Percentiles rank a stretch among this genome's conserved stretches.
Evolutionary conservation across 768 basidiomycete species (phyloP).

Genomic region (Hemileccinum impolitum): DNA sequence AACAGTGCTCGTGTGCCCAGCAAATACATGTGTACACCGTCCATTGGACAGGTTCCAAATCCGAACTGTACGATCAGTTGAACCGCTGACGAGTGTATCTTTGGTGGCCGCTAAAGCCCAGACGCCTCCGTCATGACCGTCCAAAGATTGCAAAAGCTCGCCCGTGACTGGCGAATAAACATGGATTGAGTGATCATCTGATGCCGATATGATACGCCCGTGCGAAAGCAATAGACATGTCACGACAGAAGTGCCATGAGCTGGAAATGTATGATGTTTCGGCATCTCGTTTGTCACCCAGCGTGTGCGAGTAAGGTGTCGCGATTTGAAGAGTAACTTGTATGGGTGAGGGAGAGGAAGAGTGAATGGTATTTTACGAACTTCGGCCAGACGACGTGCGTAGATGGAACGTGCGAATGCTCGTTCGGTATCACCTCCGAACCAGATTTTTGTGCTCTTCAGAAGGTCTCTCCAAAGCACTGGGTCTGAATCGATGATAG

Average conservation of each 20-base stretch:
- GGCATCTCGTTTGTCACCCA: conserved; percentile 77
- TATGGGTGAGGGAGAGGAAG: conserved; percentile 81
- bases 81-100: conserved; percentile 86
- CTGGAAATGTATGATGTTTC: conserved; percentile 78
- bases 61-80: conserved; percentile 89
- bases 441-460: conserved; percentile 83
- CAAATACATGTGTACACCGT: conserved; percentile 87
- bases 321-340: conserved; percentile 91
- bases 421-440: conserved; percentile 80
- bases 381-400: conserved; percentile 50
- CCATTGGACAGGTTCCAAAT: conserved; percentile 85
- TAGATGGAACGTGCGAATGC: conserved; percentile 73
- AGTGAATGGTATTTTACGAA: conserved; percentile 37
- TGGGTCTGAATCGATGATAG: conserved; percentile 87
- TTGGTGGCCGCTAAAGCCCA: conserved; percentile 94
- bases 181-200: conserved; percentile 95
- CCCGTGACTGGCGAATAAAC: conserved; percentile 90
- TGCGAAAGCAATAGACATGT: conserved; percentile 95
- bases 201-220: conserved; percentile 93
- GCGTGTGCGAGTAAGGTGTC: conserved; percentile 72
- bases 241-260: conserved; percentile 87
- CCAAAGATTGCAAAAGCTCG: conserved; percentile 63
- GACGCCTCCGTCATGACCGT: conserved; percentile 93
- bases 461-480: conserved; percentile 88
- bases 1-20: conserved; percentile 95